Evolutionary conservation across 2,329 filamentous ascomycete genomes (phyloP), one percentile per base, ranked within the genome.

Genomic region (Neonectria neomacrospora): DNA sequence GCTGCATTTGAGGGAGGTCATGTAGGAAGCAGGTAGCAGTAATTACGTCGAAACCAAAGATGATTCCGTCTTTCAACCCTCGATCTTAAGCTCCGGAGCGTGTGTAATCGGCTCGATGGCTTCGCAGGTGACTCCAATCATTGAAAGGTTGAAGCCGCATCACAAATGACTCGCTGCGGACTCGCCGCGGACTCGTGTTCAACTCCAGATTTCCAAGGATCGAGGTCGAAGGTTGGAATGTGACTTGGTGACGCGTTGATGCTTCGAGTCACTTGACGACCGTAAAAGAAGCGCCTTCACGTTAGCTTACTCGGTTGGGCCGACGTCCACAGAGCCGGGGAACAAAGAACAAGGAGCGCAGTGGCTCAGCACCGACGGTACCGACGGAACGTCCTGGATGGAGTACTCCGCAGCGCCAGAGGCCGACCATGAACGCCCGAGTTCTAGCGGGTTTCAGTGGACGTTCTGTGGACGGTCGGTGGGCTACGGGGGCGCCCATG

Each of bases 361-460:
- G 26, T 48, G 45, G 26, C 45, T 48, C 23, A 26, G 22, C 22
- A 48, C 26, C 23, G 22, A 45, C 8, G 16, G 28, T 34, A 34
- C 32, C 32, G 32, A 34, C 32, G 32, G 32, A 34, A 16, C 32
- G 12, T 34, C 32, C 16, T 41, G 5, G 7, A 18, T n/a, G 37
- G 37, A 11, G 10, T 11, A 41, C 37, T 41, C 37, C 37, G 37
- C 9, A 41, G n/a, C 26, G 45, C 45, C n/a, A 8, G 45, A 48
- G 45, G 16, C 26, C 47, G 26, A 50, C 47, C 47, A 32, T 10
- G 10, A n/a, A 50, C 10, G n/a, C 47, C 47, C n/a, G 11, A 16
- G 34, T 42, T 45, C 37, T 56, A 51, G 44, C 52, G 23, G 22
- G 53, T 61, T 61, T 55, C 58, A 56, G 45, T 26, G 51, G 41